Evolutionary conservation across 495 filamentous ascomycete genomes (phyloP), one percentile per base, ranked within the genome.

Genomic region (Daldinia loculata): DNA sequence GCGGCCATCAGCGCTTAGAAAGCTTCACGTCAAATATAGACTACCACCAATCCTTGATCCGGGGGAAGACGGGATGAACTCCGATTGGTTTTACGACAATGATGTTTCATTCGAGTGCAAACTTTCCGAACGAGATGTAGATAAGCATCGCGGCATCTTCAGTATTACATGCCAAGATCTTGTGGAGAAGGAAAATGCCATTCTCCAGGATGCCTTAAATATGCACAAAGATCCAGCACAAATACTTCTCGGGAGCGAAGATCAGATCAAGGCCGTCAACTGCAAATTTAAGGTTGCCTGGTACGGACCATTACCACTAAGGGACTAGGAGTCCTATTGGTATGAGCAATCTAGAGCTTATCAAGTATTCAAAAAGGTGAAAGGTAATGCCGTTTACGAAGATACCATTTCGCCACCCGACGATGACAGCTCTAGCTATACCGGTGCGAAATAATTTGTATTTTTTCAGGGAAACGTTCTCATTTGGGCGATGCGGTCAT

Each of bases 261-360:
- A 29, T 7, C 26, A 27, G 14, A 6, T 9, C 14, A 9, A 2
- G 15, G 52, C 9, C 3, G 15, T 17, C 19, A 19, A 9, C 9
- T 14, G 14, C 27, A 38, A 41, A 14, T 48, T 66, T 34, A 66
- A 59, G 55, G 1, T 29, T 7, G 63, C 55, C 4, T 66, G 63
- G 29, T 30, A 51, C 11, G 56, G 63, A 0, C 43, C 63, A 12
- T 4, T 48, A 17, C 15, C 53, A 3, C 11, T 4, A 0, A 17
- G 12, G 19, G 8, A 50, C 3, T 51, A 29, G 62, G 0, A 15
- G 15, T 27, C n/a, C n/a, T n/a, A n/a, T n/a, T n/a, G n/a, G n/a
- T n/a, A n/a, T n/a, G n/a, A n/a, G n/a, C n/a, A n/a, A n/a, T 51
- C 48, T 1, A 52, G 14, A 6, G 50, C 26, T n/a, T 26, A 52